Evolutionary conservation across 2,329 filamentous ascomycete genomes (phyloP), one percentile per base, ranked within the genome.

Genomic region (Penicillium sp.): DNA sequence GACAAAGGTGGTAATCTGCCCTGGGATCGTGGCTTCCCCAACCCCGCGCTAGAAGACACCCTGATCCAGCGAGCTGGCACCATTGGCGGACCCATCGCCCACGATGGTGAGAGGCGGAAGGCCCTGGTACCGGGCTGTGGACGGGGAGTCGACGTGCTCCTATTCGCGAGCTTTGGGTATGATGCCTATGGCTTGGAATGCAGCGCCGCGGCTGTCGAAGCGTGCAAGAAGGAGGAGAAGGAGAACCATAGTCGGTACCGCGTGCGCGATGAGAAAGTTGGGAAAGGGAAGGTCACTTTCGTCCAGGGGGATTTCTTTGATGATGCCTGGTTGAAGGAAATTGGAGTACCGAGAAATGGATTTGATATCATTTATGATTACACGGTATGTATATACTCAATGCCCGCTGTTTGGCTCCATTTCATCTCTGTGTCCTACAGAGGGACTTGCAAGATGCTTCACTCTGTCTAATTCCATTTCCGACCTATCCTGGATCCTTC

Each of bases 111-210:
- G 19, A 57, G 71, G 46, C 80, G 79, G 59, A 75, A 74, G 49
- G 89, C 85, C 1, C 74, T 95, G 8, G 86, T 95, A 0, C 87
- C 89, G 0, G 89, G 89, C 4, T 95, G 89, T 68, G 90, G 89
- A 0, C 80, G 81, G 39, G 90, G 89, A 4, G 86, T 93, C 63
- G 90, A 95, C 71, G 87, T 89, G 1, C 75, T 89, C 9, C 75
- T 95, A 31, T 77, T 95, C 37, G 80, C 83, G 41, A 81, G 81
- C 9, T 81, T 85, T 62, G 89, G 89, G 1, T 93, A 87, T 65
- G 86, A 95, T 69, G 82, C 83, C 1, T 84, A 81, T 61, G 90
- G 88, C 0, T 71, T 95, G 1, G 89, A 95, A 64, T 78, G 80
- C 47, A 84, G 83, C 36, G 62, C 74, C 8, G 72, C 70, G n/a